Evolutionary conservation across 2,329 filamentous ascomycete species (phyloP).

Genomic region (Sporothrix humicola): DNA sequence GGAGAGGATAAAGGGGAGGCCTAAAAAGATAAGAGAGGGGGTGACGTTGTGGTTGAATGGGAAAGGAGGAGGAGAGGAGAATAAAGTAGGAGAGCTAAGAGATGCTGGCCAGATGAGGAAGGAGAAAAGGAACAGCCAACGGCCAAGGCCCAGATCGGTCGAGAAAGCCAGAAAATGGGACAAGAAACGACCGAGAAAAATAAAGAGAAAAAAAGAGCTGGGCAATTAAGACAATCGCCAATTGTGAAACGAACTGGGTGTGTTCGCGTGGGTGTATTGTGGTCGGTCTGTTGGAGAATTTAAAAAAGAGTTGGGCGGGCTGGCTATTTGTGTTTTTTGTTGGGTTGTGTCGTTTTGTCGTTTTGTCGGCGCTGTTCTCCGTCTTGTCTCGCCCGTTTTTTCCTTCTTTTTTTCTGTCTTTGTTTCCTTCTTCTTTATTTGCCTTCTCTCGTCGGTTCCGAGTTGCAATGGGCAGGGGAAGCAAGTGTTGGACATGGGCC

Average conservation of each 20-base stretch:
- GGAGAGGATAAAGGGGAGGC: not conserved
- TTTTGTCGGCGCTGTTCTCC: not conserved
- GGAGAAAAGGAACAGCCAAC: not conserved
- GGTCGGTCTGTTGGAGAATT: not conserved
- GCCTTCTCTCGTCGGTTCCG: not conserved
- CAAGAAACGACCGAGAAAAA: not conserved
- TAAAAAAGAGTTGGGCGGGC: not conserved
- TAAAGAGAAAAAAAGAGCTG: not conserved
- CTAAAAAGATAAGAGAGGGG: too few relatives aligned
- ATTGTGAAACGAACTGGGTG: constrained; percentile 22
- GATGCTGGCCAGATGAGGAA: constrained; percentile 13
- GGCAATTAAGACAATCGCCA: constrained; percentile 22
- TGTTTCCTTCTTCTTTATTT: not conserved
- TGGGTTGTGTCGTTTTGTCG: not conserved
- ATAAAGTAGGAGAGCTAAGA: not conserved
- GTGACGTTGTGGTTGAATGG: not conserved
- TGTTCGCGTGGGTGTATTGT: constrained; percentile 14
- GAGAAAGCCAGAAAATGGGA: not conserved
- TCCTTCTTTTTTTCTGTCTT: not conserved
- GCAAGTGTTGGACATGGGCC: not conserved
- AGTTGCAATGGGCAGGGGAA: not conserved
- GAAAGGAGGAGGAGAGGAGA: not conserved
- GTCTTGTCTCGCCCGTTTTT: not conserved
- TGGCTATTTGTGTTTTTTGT: constrained; percentile 22
- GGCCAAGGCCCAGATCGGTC: not conserved